Base-by-base conservation (phyloP, 2,329 filamentous ascomycete genomes). In the Zymoseptoria ardabiliae region DNA sequence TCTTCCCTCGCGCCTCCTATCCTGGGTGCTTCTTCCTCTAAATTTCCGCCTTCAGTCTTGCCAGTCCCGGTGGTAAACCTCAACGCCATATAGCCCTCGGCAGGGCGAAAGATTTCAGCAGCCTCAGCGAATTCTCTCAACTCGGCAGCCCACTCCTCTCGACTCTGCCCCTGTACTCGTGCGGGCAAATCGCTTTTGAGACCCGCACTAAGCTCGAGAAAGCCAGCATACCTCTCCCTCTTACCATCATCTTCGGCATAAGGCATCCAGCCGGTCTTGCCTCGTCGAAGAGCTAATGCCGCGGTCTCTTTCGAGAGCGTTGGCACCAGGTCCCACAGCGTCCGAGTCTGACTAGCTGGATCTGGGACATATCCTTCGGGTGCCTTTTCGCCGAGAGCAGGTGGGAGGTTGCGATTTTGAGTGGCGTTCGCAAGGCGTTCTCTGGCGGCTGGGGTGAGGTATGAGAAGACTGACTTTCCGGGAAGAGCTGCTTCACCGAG, bases 381-480 rank as follows among this genome's bases (percentile, higher is more conserved):
- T 2, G 79, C 79, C 25, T 88, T 79, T 75, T 97, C 90, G 56
- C 89, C 86, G 1, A 86, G 78, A 0, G 88, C 94, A 7, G 85
- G 84, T 0, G 94, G 94, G 2, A 99, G 82, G 69, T 93, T 84
- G 2, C 75, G 75, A 59, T 86, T 91, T 1, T 92, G 92, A 2
- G 90, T 91, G 0, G 86, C 86, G 10, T 84, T 81, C 2, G 82
- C 91, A 51, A 99, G 82, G 23, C 87, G 85, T 55, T 93, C 87
- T 62, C 94, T 85, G 3, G 89, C 85, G 35, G 88, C 82, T 0
- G 90, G 81, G 0, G 89, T 89, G 65, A 99, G 82, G 73, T 89
- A 99, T 74, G 97, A 92, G 72, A 97, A 99, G 2, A 99, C 86
- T 0, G 94, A 97, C 76, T 97, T 97, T 0, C 91, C 90, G 0